These are phyloP conservation scores for Eutypa lata DNA, from an alignment of 2,329 filamentous ascomycete species.

Conservation along the genomic window DNA sequence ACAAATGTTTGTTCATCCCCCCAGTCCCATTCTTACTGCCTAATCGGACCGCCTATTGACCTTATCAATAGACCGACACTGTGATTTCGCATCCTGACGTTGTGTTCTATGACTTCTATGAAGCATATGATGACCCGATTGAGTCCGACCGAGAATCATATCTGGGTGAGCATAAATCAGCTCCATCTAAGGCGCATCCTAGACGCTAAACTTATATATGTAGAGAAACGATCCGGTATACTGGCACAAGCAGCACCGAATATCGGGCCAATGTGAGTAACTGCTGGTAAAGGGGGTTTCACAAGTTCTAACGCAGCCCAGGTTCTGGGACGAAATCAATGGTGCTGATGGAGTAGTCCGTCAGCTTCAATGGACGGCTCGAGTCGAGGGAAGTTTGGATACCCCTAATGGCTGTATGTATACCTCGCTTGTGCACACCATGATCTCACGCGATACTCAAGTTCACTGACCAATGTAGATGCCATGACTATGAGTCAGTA, in stretches of 20 bases:
- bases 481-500: slow-evolving; percentile 57
- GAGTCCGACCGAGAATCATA: slow-evolving; percentile 40
- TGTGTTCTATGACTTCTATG: slow-evolving; percentile 64
- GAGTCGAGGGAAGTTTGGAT: slow-evolving; percentile 50
- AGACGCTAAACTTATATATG: slow-evolving; percentile 4
- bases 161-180: slow-evolving; percentile 32
- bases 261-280: slow-evolving; percentile 55
- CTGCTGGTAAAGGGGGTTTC: too few species aligned
- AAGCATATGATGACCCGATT: slow-evolving; percentile 52
- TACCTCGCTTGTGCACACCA: too few species aligned
- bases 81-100: slow-evolving; percentile 43
- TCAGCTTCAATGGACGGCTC: slow-evolving; percentile 64
- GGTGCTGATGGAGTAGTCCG: slow-evolving; percentile 57
- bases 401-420: background rate
- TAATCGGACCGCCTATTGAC: background rate
- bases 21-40: background rate
- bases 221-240: slow-evolving; percentile 46
- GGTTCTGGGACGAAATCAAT: slow-evolving; percentile 54
- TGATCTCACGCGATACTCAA: too few species aligned
- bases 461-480: slow-evolving; percentile 21
- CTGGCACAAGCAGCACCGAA: slow-evolving; percentile 63
- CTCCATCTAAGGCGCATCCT: too few species aligned
- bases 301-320: slow-evolving; percentile 9
- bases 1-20: slow-evolving; percentile 33
- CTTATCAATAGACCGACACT: slow-evolving; percentile 38